A percentile compares a stretch with the other conserved stretches of the same genome.
Conservation (phyloP, 2,329 filamentous ascomycete genomes). For the Diaporthe vexans region DNA sequence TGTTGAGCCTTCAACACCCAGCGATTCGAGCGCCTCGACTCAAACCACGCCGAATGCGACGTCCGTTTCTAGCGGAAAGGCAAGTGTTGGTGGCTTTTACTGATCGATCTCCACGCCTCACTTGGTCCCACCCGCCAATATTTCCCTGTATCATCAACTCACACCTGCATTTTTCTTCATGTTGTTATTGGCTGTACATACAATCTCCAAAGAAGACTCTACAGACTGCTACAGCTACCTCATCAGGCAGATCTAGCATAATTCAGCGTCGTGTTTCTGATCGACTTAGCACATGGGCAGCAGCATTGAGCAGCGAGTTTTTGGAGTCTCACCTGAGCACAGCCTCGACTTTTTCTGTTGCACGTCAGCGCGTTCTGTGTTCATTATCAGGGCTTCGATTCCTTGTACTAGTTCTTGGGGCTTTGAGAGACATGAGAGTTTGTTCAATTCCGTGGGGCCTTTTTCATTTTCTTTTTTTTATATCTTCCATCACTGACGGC, state of each 20-base stretch:
- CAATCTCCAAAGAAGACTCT: background rate
- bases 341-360: slow-evolving; percentile 14
- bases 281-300: background rate
- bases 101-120: slow-evolving; percentile 42
- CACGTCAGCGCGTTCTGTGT: slow-evolving; percentile 14
- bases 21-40: slow-evolving; percentile 64
- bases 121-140: background rate
- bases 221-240: background rate
- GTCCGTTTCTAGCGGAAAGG: slow-evolving; percentile 48
- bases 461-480: background rate
- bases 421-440: background rate
- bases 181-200: slow-evolving; percentile 24
- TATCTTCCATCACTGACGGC: slow-evolving; percentile 16
- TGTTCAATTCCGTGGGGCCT: background rate
- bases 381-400: background rate
- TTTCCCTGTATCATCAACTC: background rate
- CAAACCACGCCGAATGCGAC: slow-evolving; percentile 54
- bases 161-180: background rate
- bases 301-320: slow-evolving; percentile 38
- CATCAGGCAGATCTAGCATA: background rate
- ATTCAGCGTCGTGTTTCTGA: slow-evolving; percentile 7
- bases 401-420: background rate
- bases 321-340: slow-evolving; percentile 12
- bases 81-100: slow-evolving; percentile 50
- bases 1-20: slow-evolving; percentile 74